Base-by-base conservation (phyloP, 768 basidiomycete genomes). In the Suillus decipiens region DNA sequence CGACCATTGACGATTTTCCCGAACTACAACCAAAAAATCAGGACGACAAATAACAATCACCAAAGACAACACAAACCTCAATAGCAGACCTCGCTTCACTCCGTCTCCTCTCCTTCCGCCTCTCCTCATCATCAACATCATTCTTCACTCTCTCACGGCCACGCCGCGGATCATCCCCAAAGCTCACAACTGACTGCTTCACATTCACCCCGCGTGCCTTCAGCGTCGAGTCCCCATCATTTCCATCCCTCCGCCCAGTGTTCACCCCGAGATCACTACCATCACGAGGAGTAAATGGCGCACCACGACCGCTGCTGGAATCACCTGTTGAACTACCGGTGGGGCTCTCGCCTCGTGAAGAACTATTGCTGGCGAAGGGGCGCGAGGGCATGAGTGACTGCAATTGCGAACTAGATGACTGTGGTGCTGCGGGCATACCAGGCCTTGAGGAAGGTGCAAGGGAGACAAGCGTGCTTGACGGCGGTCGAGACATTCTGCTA, bases 1-100 rank as follows among this genome's bases (percentile, higher is more conserved):
- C 81, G 86, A 7, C 93, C 91, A 71, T 95, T 93, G 69, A 94
- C 86, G 54, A 92, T 89, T 65, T 93, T 92, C n/a, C 93, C 92
- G 43, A 94, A 86, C 93, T 94, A 69, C 53, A 24, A 56, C 41
- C 51, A n/a, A 64, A 19, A 63, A 33, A 36, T 60, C 56, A 66
- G 64, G 36, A 63, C 37, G 59, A 61, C 47, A n/a, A 28, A 45
- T 61, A 48, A 33, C 57, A 61, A 10, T 14, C 7, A 24, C 9
- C 17, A 15, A 63, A 51, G 55, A 41, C 51, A 28, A 66, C 57
- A 76, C 84, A n/a, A 60, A 94, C 93, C 86, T 95, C 90, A 71
- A 93, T 90, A 37, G 93, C 90, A 71, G 91, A 90, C 74, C 84
- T 89, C n/a, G 93, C 92, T 72, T 95, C 93, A 69, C 82, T 84